These are phyloP conservation scores for Cladochytrium replicatum DNA, from an alignment of 192 early-diverging fungal genomes.

Conservation along the genomic window DNA sequence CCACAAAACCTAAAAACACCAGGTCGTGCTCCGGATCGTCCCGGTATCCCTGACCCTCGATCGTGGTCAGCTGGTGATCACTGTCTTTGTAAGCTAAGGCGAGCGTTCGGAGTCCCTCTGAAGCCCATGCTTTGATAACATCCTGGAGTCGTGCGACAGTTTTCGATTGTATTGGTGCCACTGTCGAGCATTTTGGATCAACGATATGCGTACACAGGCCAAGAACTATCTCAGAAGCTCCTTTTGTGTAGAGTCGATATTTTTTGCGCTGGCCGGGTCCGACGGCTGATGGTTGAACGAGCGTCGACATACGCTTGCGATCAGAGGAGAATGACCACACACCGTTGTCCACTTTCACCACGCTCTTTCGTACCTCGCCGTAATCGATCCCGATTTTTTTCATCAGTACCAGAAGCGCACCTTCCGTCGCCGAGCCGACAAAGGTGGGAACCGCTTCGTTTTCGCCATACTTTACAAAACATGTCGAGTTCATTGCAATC, in stretches of 20 bases:
- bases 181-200: conserved; percentile 13
- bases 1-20: conserved; percentile 40
- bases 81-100: conserved; percentile 44
- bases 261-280: too few relatives aligned
- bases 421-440: conserved; percentile 51
- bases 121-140: conserved; percentile 46
- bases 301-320: conserved; percentile 46
- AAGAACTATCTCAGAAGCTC: conserved; percentile 49
- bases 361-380: conserved; percentile 21
- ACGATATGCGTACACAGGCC: conserved; percentile 40
- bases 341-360: conserved; percentile 38
- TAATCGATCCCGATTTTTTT: conserved; percentile 41
- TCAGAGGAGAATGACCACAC: conserved; percentile 48
- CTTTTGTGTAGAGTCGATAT: conserved; percentile 45
- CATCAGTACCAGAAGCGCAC: conserved; percentile 40
- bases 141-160: conserved; percentile 20
- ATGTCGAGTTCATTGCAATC: conserved; percentile 43
- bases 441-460: conserved; percentile 25
- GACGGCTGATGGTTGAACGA: conserved; percentile 16
- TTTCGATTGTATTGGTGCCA: conserved; percentile 13
- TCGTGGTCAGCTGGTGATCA: conserved; percentile 21
- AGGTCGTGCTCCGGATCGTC: conserved; percentile 42
- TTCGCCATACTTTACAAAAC: conserved; percentile 44
- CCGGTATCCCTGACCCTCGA: conserved; percentile 17
- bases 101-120: conserved; percentile 44